Evolutionary conservation across 2,329 filamentous ascomycete species (phyloP).

Genomic region (Phyllosticta citribraziliensis): DNA sequence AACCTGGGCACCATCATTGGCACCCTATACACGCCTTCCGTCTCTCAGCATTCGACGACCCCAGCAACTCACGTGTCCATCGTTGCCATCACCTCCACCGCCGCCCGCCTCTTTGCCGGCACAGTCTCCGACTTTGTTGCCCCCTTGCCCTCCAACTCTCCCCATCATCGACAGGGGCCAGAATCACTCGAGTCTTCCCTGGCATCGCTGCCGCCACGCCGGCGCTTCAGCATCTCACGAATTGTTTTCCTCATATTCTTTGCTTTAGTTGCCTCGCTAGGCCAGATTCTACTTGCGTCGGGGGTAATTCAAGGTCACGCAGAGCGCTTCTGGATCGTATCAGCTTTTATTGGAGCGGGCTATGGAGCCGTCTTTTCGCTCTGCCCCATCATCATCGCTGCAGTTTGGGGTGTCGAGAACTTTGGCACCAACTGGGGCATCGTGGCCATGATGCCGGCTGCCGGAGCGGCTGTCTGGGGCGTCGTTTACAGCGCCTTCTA

Average conservation of each 20-base stretch:
- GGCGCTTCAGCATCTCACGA: constrained; percentile 58
- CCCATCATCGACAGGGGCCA: constrained; percentile 37
- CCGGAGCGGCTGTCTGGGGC: constrained; percentile 84
- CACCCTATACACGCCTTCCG: constrained; percentile 61
- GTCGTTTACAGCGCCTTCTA: constrained; percentile 78
- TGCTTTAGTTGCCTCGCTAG: constrained; percentile 59
- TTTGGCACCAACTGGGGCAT: constrained; percentile 98
- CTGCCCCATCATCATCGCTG: constrained; percentile 84
- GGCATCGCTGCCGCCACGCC: constrained; percentile 23
- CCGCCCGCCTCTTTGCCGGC: constrained; percentile 83
- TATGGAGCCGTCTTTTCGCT: constrained; percentile 89
- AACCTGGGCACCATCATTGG: constrained; percentile 90
- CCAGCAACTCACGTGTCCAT: constrained; percentile 87
- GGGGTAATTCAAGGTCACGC: constrained; percentile 65
- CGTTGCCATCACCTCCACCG: constrained; percentile 78
- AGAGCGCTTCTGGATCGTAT: constrained; percentile 77
- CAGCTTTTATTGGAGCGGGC: constrained; percentile 73
- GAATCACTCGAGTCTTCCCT: constrained; percentile 33
- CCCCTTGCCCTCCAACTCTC: constrained; percentile 43
- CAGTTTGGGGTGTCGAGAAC: constrained; percentile 97
- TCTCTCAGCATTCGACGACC: constrained; percentile 41
- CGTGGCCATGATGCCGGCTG: constrained; percentile 80
- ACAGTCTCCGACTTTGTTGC: constrained; percentile 83
- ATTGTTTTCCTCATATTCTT: constrained; percentile 70
- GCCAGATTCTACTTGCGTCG: constrained; percentile 68